Evolutionary conservation across 2,329 filamentous ascomycete genomes (phyloP).

Genomic region (Fusarium verticillioides): DNA sequence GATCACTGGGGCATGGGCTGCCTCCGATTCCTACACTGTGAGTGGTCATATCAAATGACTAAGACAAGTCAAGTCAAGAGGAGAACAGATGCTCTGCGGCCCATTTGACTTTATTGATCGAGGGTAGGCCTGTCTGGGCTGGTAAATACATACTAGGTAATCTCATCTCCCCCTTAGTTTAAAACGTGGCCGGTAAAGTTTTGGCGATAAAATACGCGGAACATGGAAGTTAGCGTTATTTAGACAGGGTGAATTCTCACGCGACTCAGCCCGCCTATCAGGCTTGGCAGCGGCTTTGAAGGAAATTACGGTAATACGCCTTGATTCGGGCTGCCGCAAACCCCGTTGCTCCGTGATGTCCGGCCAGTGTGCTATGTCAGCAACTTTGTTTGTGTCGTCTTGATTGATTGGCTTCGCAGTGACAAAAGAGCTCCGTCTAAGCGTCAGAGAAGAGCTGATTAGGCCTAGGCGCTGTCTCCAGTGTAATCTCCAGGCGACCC

Average conservation of each 20-base stretch:
- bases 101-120: slow-evolving; percentile 3
- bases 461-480: slow-evolving; percentile 38
- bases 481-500: slow-evolving; percentile 43
- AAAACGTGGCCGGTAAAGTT: slow-evolving; percentile 14
- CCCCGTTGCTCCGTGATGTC: slow-evolving; percentile 42
- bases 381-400: slow-evolving; percentile 25
- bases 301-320: slow-evolving; percentile 45
- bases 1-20: slow-evolving; percentile 25
- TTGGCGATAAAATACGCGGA: slow-evolving; percentile 23
- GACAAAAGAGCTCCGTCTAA: slow-evolving; percentile 31
- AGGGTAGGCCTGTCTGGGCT: neutral
- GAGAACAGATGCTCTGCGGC: neutral
- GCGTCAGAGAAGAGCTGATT: slow-evolving; percentile 39
- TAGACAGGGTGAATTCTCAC: slow-evolving; percentile 33
- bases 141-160: neutral
- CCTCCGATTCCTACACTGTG: slow-evolving; percentile 12
- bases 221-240: slow-evolving; percentile 18
- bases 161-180: slow-evolving; percentile 14
- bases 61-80: neutral
- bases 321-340: slow-evolving; percentile 39
- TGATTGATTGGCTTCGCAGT: slow-evolving; percentile 30
- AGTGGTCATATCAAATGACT: slow-evolving; percentile 18
- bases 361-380: slow-evolving; percentile 36
- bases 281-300: slow-evolving; percentile 37
- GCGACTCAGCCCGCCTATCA: slow-evolving; percentile 35